A percentile compares a stretch with the other conserved stretches of the same genome.
Evolutionary conservation across 129 eudicot species (phyloP).

Genomic region (Centella asiatica): DNA sequence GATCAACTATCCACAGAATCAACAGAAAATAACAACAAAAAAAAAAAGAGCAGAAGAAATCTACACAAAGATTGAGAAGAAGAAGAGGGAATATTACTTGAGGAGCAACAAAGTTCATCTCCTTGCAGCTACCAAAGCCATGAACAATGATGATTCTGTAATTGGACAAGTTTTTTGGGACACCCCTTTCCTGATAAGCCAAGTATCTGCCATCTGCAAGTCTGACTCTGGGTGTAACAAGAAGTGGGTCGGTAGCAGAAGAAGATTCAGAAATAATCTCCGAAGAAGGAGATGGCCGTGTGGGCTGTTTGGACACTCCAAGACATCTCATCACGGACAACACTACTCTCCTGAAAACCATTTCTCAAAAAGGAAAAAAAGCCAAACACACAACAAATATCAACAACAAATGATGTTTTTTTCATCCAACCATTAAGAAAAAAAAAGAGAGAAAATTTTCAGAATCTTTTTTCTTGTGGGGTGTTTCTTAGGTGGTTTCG

Average conservation of each 20-base stretch:
- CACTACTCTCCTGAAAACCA: conserved; percentile 47
- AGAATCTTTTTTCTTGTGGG: too few relatives aligned
- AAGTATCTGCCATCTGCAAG: conserved; percentile 83
- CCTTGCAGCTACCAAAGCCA: conserved; percentile 91
- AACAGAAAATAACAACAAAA: too few relatives aligned
- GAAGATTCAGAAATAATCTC: conserved; percentile 35
- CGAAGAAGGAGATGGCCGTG: conserved; percentile 39
- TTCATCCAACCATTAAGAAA: too few relatives aligned
- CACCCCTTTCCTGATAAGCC: conserved; percentile 86
- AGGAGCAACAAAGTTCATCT: conserved; percentile 81
- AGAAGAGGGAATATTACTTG: conserved; percentile 34
- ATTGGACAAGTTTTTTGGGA: conserved; percentile 52
- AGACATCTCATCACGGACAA: conserved; percentile 63
- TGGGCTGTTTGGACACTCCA: conserved; percentile 38
- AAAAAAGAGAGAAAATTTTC: too few relatives aligned
- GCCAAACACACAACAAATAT: too few relatives aligned
- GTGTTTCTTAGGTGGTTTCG: too few relatives aligned
- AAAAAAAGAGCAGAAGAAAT: background rate
- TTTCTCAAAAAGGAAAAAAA: conserved; percentile 23
- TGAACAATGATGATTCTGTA: conserved; percentile 74
- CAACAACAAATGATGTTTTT: too few relatives aligned
- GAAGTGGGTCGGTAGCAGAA: conserved; percentile 3
- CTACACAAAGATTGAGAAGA: background rate
- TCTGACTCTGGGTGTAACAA: conserved; percentile 35
- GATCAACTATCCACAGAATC: too few relatives aligned